phyloP scores from a whole-genome alignment of 108 stramenopile genomes.

The Phaeodactylum tricornutum region DNA sequence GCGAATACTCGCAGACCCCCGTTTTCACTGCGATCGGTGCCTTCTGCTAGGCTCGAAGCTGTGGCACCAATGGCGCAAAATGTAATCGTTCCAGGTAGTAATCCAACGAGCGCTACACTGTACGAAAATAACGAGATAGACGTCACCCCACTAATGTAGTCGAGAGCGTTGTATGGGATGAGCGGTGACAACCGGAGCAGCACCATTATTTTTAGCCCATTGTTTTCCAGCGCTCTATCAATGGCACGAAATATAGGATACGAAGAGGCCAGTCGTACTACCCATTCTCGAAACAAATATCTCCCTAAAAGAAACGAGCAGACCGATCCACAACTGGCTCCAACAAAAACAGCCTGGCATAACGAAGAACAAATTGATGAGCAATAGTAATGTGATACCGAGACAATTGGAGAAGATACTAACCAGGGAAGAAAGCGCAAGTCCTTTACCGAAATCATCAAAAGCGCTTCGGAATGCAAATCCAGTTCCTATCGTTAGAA shows the following conservation, averaged over 20 bases:
- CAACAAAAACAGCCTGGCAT: slow-evolving; percentile 14
- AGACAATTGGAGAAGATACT: slow-evolving; percentile 3
- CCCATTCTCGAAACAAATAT: slow-evolving; percentile 49
- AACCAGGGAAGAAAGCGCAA: slow-evolving; percentile 24
- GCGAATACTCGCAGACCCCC: slow-evolving; percentile 17
- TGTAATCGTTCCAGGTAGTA: slow-evolving; percentile 49
- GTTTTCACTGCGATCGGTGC: slow-evolving; percentile 10
- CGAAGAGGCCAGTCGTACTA: slow-evolving; percentile 12
- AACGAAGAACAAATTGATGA: slow-evolving; percentile 7
- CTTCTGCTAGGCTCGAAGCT: slow-evolving; percentile 39
- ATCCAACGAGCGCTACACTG: slow-evolving; percentile 29
- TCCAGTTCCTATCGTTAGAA: slow-evolving; percentile 53
- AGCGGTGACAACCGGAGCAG: slow-evolving; percentile 57
- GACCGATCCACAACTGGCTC: slow-evolving; percentile 17
- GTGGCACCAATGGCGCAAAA: slow-evolving; percentile 52
- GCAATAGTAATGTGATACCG: slow-evolving; percentile 7
- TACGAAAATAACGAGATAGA: slow-evolving; percentile 34
- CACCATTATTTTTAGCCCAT: slow-evolving; percentile 28
- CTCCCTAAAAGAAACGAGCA: slow-evolving; percentile 44
- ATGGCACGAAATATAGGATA: slow-evolving; percentile 26
- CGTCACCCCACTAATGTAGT: slow-evolving; percentile 58
- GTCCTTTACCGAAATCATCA: slow-evolving; percentile 23
- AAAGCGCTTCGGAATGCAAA: slow-evolving; percentile 48
- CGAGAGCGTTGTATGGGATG: slow-evolving; percentile 58
- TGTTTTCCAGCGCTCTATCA: slow-evolving; percentile 19